phyloP scores from a whole-genome alignment of 371 early-diverging fungal species.

The Actinomortierella wolfii region DNA sequence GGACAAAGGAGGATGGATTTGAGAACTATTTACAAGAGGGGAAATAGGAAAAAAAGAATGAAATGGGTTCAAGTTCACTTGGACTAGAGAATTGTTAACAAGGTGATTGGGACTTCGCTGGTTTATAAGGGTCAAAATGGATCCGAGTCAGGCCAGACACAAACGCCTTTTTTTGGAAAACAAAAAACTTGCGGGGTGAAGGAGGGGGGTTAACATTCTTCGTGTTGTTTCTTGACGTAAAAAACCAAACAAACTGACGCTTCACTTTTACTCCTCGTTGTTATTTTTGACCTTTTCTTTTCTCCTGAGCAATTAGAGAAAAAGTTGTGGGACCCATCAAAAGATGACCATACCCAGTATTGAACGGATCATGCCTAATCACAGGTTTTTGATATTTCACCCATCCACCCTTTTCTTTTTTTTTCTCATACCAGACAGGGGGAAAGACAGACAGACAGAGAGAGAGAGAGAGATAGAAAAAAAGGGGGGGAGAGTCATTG shows the following conservation, averaged over 20 bases:
- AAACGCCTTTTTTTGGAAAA: no score
- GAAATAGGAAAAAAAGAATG: neutral
- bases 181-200: no score
- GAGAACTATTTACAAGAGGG: neutral
- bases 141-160: no score
- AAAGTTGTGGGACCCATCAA: neutral
- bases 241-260: no score
- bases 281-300: no score
- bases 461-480: neutral
- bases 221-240: no score
- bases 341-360: neutral
- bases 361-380: constrained; percentile 1
- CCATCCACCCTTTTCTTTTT: no score
- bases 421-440: neutral
- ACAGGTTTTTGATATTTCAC: no score
- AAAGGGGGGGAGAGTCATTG: neutral
- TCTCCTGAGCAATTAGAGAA: neutral
- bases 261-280: no score
- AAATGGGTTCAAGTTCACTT: neutral
- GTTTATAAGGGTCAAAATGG: neutral
- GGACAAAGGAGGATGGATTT: neutral
- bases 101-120: neutral
- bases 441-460: neutral
- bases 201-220: no score
- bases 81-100: neutral